A percentile compares a stretch with the other conserved stretches of the same genome.
Conservation (phyloP, 352 stramenopile species). For the Paralagenidium karlingii region DNA sequence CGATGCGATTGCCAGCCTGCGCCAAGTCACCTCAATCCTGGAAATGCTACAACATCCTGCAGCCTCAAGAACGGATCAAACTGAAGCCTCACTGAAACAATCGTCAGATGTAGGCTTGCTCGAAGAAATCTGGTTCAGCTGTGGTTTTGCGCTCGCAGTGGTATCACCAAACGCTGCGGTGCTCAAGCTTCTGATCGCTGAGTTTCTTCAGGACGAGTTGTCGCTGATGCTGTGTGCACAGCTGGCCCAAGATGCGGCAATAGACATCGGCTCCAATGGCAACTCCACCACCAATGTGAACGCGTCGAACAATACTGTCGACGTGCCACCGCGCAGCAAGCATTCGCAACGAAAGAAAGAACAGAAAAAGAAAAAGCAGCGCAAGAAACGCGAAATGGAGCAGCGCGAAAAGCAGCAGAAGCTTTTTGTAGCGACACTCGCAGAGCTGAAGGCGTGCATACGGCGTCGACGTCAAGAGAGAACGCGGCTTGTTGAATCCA, state of each 20-base stretch:
- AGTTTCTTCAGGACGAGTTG: constrained; percentile 61
- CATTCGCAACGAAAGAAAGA: constrained; percentile 44
- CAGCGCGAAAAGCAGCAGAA: constrained; percentile 15
- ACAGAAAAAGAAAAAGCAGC: constrained; percentile 58
- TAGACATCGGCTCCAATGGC: background rate
- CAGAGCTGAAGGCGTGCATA: constrained; percentile 20
- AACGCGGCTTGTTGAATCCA: constrained; percentile 11
- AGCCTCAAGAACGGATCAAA: background rate
- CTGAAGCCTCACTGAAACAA: background rate
- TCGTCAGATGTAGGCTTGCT: constrained; percentile 3
- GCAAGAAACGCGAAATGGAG: constrained; percentile 8
- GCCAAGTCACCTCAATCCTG: constrained; percentile 4
- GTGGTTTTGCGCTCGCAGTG: background rate
- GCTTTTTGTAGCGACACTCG: constrained; percentile 23
- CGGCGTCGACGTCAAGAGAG: constrained; percentile 12
- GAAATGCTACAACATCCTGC: constrained; percentile 1
- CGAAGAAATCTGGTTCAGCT: constrained; percentile 3
- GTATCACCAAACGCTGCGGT: constrained; percentile 29
- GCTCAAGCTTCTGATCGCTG: constrained; percentile 51
- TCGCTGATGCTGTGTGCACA: constrained; percentile 30
- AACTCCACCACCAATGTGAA: background rate
- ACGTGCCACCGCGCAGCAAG: constrained; percentile 8
- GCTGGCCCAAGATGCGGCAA: background rate
- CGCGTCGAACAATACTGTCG: background rate
- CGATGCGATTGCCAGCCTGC: background rate